Base-by-base conservation (phyloP, 176 grass and related monocot species). In the Zoysia japonica region DNA sequence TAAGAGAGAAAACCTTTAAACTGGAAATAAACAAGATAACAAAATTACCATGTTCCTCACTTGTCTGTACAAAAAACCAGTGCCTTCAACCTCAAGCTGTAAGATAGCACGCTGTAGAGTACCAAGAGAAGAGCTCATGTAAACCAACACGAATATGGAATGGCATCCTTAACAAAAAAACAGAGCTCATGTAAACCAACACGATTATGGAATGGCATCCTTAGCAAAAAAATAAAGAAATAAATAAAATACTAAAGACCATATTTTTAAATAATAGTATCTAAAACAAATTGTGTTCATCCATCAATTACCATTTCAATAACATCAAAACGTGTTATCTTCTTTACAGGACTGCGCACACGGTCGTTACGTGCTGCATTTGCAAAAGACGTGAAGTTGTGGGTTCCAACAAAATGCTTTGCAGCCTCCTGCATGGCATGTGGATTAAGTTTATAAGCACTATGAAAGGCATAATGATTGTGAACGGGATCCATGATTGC, bases 31-130 rank as follows among this genome's bases (percentile, higher is more conserved):
- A 14, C 28, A 80, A 8, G 49, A 46, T 35, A 61, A 45, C n/a
- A 69, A 68, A 90, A 72, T 85, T 93, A 97, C 94, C 94, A 97
- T 92, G 78, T 97, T 97, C 63, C 94, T 90, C 74, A 97, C 94
- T 94, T 97, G 94, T 88, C 91, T 93, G 84, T 94, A 92, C 78
- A 97, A 78, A 87, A 97, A 97, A 56, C 94, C 94, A 57, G 85
- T 88, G 53, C 94, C 94, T 90, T 97, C 94, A 78, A 97, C 89
- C 74, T 94, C 91, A 55, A 97, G 83, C 57, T 94, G 91, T 88
- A 97, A 87, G 75, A 94, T 48, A 68, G 87, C 57, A 85, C 75
- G 87, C 94, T 97, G 86, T 37, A 85, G 28, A 80, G 77, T 74
- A 80, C 69, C 64, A 56, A 78, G 20, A 79, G 59, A 78, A 48